Conservation (phyloP, 2,329 filamentous ascomycete genomes). For the Venturia aucupariae region DNA sequence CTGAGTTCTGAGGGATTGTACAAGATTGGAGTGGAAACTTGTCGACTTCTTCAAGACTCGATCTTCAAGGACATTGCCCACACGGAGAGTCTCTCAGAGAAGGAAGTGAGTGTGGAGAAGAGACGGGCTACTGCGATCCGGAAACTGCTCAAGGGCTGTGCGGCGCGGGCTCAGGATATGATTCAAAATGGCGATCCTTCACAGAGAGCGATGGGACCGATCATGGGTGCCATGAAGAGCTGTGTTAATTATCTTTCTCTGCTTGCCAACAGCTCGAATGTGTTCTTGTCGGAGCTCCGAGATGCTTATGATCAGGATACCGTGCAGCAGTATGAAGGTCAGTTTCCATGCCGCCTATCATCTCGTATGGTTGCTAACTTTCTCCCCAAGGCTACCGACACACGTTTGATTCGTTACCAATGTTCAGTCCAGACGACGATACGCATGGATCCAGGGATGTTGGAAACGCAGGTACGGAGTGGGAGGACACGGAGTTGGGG, state of each 20-base stretch:
- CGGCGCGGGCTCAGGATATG: neutral
- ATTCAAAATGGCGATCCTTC: neutral
- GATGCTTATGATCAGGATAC: neutral
- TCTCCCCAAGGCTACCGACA: neutral
- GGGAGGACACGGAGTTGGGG: neutral
- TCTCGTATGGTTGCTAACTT: neutral
- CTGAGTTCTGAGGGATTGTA: neutral
- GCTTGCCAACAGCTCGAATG: neutral
- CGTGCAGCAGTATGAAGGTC: neutral
- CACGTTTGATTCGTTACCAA: neutral
- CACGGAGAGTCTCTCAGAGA: neutral
- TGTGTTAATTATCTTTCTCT: neutral
- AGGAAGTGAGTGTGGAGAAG: neutral
- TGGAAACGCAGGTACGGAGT: neutral
- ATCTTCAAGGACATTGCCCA: neutral
- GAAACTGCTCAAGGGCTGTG: neutral
- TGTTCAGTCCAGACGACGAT: neutral
- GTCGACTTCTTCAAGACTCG: neutral
- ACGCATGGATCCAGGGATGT: neutral
- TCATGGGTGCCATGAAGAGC: constrained; percentile 1
- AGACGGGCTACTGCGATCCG: constrained; percentile 3
- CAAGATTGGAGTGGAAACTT: neutral
- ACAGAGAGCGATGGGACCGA: neutral
- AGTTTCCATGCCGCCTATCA: neutral
- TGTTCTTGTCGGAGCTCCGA: neutral